Base-by-base conservation (phyloP, 495 filamentous ascomycete species). In the Letharia lupina region DNA sequence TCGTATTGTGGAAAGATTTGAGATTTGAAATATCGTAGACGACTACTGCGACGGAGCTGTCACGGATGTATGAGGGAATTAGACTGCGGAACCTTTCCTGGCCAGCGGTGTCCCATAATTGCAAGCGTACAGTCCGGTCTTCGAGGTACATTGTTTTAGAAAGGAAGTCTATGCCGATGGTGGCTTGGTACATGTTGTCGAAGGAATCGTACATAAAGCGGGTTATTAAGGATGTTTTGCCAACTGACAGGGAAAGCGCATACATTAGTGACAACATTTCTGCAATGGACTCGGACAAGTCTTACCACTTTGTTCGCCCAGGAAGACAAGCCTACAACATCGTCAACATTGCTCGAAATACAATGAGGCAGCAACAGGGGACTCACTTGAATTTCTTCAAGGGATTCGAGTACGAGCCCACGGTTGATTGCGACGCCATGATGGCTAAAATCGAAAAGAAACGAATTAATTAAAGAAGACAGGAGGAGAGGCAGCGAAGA, bases 121-220 rank as follows among this genome's bases (percentile, higher is more conserved):
- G 94, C 75, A 98, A 82, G 71, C 94, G 91, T 45, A 98, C 95
- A 47, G 94, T 98, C 71, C 94, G 86, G 77, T 98, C 94, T 82
- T 98, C 94, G 56, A 98, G 89, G 77, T 98, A 98, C 94, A 98
- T 98, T 35, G 94, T 98, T 87, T 98, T 98, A 69, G 93, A 97
- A 69, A 98, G 86, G 75, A 98, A 98, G 80, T 98, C 94, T 79
- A 98, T 98, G 75, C 94, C 94, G 73, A 98, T 98, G 63, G 94
- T 98, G 56, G 94, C 94, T 79, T 98, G 94, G 78, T 98, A 98
- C 85, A 93, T 98, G 80, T 96, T 96, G 82, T 98, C 95, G 84
- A 98, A 98, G 44, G 94, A 96, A 79, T 98, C 94, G 82, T 98
- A 98, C 94, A 98, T 98, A 81, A 98, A 98, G 65, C 94, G 88